phyloP scores from a whole-genome alignment of 768 basidiomycete genomes.

The Dentipellis sp. region DNA sequence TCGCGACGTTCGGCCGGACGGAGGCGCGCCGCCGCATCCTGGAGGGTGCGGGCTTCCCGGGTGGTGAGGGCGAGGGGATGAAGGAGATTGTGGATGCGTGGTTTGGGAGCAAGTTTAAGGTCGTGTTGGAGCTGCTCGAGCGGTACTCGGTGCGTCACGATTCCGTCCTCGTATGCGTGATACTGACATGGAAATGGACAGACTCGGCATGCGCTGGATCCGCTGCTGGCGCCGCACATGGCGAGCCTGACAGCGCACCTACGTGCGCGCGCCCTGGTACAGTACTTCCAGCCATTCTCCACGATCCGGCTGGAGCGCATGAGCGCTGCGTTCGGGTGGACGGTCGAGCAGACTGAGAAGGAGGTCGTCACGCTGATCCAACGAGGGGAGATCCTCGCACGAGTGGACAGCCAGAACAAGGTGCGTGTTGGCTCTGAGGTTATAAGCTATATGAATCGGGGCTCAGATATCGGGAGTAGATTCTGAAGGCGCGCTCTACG shows the following conservation, averaged over 20 bases:
- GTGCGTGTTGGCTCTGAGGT: slow-evolving; percentile 25
- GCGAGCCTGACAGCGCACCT: slow-evolving; percentile 56
- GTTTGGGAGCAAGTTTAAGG: slow-evolving; percentile 80
- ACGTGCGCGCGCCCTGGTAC: slow-evolving; percentile 66
- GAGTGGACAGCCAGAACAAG: slow-evolving; percentile 88
- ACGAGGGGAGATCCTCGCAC: slow-evolving; percentile 65
- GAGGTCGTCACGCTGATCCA: slow-evolving; percentile 76
- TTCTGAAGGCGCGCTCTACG: slow-evolving; percentile 69
- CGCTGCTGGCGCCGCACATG: slow-evolving; percentile 68
- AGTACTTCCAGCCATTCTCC: slow-evolving; percentile 88
- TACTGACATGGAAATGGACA: slow-evolving; percentile 19
- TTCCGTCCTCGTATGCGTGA: background rate
- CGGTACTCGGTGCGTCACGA: slow-evolving; percentile 49
- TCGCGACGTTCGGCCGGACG: slow-evolving; percentile 65
- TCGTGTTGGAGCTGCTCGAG: slow-evolving; percentile 64
- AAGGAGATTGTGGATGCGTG: slow-evolving; percentile 83
- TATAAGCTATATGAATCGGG: background rate
- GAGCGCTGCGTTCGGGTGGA: slow-evolving; percentile 81
- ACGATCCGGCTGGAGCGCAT: slow-evolving; percentile 77
- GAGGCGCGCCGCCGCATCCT: slow-evolving; percentile 68
- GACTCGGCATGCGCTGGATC: slow-evolving; percentile 72
- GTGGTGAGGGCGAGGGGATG: slow-evolving; percentile 14
- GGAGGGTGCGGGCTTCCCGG: slow-evolving; percentile 9
- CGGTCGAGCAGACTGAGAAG: slow-evolving; percentile 56
- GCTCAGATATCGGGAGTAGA: slow-evolving; percentile 30